Base-by-base conservation (phyloP, 208 protist species). In the Eutreptiella sp. region DNA sequence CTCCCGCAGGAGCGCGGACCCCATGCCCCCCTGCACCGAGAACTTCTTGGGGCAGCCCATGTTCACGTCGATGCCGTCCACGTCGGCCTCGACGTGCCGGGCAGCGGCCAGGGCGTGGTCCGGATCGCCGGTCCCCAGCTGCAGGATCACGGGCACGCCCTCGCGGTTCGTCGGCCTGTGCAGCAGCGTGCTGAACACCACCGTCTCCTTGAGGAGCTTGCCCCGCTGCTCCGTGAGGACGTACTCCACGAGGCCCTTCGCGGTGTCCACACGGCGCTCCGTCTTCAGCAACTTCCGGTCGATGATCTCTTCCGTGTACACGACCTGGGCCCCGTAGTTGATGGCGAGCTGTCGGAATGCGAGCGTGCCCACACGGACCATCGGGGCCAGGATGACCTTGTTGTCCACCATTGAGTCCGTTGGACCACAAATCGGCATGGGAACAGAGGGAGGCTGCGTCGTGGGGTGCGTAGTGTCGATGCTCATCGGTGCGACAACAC, bases 21-120 rank as follows among this genome's bases (percentile, higher is more conserved):
- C 96, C 89, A 99, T 98, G 4, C 93, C 94, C 45, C 94, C 93
- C 5, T 73, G 68, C 21, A 94, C 73, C 64, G 91, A 97, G 65
- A 97, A 99, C 48, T 83, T 79, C 63, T 97, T 97, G 0, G 96
- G 96, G 62, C 96, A 99, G 38, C 96, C 94, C 94, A 99, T 98
- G 75, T 99, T 99, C 29, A 99, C 62, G 80, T 99, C 96, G 11
- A 99, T 77, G 14, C 81, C 96, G 53, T 90, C 81, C 19, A 98
- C 80, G 65, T 97, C 93, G 7, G 77, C 67, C n/a, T 67, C 68
- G 46, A 89, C 86, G 5, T 86, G 55, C 42, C 80, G 52, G 5
- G 89, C 93, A 1, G 90, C 91, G 14, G 69, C 55, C 0, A 92
- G 75, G 21, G 86, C 93, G 9, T 80, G 53, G 0, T 32, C 70